Conservation (phyloP, 139 green algal species). For the Gonium pectorale region DNA sequence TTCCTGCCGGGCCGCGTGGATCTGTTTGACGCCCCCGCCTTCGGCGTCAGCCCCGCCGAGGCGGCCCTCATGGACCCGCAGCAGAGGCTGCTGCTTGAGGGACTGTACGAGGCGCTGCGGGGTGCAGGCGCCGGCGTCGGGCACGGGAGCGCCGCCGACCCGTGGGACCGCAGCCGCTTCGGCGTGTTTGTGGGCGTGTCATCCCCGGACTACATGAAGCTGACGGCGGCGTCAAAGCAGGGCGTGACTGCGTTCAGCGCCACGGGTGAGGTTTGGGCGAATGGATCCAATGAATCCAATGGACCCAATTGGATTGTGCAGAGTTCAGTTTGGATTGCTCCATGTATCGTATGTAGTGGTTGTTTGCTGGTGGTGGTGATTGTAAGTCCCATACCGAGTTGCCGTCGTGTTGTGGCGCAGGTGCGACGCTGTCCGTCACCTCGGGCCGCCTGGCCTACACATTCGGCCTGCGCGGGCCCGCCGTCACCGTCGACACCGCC, state of each 20-base stretch:
- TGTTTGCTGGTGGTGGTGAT: too few relatives aligned
- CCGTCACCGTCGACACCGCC: conserved; percentile 84
- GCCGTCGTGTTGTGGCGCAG: conserved; percentile 35
- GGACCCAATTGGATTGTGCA: background rate
- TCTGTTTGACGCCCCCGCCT: conserved; percentile 78
- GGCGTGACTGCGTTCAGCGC: conserved; percentile 64
- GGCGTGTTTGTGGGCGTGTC: conserved; percentile 74
- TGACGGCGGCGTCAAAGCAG: conserved; percentile 41
- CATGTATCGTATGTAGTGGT: too few relatives aligned
- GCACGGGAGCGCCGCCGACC: too few relatives aligned
- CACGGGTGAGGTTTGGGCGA: conserved; percentile 72
- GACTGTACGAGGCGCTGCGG: conserved; percentile 38
- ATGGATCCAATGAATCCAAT: too few relatives aligned
- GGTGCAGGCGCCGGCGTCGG: background rate
- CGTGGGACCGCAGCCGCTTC: conserved; percentile 11
- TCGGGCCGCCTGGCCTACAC: conserved; percentile 83
- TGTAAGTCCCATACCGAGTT: too few relatives aligned
- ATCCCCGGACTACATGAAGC: conserved; percentile 79
- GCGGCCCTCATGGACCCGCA: conserved; percentile 86
- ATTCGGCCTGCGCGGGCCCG: conserved; percentile 81
- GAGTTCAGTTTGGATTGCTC: too few relatives aligned
- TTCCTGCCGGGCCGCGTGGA: conserved; percentile 64
- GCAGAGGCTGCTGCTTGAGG: conserved; percentile 80
- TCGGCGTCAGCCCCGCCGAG: conserved; percentile 77
- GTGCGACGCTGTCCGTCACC: conserved; percentile 76